Evolutionary conservation across 495 filamentous ascomycete species (phyloP), one percentile per base, ranked within the genome.

Genomic region (Daldinia bambusicola): DNA sequence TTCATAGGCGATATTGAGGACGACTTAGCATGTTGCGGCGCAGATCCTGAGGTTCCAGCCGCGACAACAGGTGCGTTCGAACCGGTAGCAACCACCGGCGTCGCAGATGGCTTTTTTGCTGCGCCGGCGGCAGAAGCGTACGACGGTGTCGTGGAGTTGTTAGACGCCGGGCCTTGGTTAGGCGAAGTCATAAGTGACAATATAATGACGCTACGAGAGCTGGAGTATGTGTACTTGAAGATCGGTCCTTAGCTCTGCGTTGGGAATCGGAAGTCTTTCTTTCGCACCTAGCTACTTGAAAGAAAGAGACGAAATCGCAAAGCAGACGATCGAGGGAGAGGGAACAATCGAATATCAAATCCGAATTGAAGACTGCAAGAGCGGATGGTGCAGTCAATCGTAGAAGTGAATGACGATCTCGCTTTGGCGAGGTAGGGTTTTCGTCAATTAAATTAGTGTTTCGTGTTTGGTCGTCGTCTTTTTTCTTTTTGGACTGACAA

Each of bases 21-120:
- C 81, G 89, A 85, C 83, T 95, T 95, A 79, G 90, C 93, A 96
- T 88, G 81, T 67, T 95, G 90, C 80, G 93, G 88, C 75, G 82
- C 69, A 58, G 79, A 74, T 62, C 87, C 85, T 74, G 90, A 84
- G 67, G 88, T 89, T 76, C 88, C 91, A 64, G 72, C 58, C 81
- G 90, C 90, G 83, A 89, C 90, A 83, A 89, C 85, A 69, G 86
- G 82, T 62, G 83, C 80, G 57, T 82, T 80, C 70, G 91, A 88
- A 83, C 90, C 89, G 76, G 88, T 84, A 84, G 90, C 90, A 81
- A 90, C 88, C 81, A 89, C 86, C 67, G 89, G 85, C 77, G 86
- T 84, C 67, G 85, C 81, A 66, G 86, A 83, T 65, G 80, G 82
- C 86, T 92, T 95, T 85, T 93, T 94, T 76, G 89, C 90, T 82